These are phyloP conservation scores for Sporothrix pseudoabietina DNA, from an alignment of 2,329 filamentous ascomycete genomes.

Conservation along the genomic window DNA sequence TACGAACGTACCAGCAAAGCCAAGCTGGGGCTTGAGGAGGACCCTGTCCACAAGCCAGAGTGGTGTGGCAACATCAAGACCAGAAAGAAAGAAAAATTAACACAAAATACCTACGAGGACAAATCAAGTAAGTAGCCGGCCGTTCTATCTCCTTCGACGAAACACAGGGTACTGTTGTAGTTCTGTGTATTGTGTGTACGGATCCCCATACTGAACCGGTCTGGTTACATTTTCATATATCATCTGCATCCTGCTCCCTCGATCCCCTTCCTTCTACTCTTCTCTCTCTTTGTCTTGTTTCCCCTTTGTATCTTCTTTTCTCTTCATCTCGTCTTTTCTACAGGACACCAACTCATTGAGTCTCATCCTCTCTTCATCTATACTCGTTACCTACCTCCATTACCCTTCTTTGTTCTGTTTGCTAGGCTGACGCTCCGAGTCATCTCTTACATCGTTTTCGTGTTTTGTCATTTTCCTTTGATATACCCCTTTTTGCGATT, in stretches of 20 bases:
- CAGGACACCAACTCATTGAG: neutral
- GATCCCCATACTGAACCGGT: neutral
- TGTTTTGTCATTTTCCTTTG: neutral
- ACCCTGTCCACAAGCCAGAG: neutral
- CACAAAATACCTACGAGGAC: neutral
- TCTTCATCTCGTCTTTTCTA: neutral
- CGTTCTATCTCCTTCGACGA: constrained; percentile 10
- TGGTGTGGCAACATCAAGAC: constrained; percentile 22
- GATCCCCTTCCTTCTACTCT: neutral
- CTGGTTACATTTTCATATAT: constrained; percentile 26
- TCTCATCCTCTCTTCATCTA: too few relatives aligned
- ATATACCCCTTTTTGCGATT: constrained; percentile 18
- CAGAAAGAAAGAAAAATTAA: neutral
- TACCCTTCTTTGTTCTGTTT: neutral
- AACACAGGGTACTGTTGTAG: neutral
- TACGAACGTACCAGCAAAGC: neutral
- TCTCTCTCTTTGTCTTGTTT: neutral
- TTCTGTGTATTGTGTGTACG: neutral
- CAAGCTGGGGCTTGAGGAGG: neutral
- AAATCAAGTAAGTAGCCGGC: constrained; percentile 24
- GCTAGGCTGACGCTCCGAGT: neutral
- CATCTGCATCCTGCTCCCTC: constrained; percentile 20
- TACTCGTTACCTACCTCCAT: neutral
- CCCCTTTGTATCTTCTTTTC: neutral
- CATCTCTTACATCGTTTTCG: neutral